Conservation (phyloP, 1,284 basidiomycete genomes). For the Termitomyces sp. region DNA sequence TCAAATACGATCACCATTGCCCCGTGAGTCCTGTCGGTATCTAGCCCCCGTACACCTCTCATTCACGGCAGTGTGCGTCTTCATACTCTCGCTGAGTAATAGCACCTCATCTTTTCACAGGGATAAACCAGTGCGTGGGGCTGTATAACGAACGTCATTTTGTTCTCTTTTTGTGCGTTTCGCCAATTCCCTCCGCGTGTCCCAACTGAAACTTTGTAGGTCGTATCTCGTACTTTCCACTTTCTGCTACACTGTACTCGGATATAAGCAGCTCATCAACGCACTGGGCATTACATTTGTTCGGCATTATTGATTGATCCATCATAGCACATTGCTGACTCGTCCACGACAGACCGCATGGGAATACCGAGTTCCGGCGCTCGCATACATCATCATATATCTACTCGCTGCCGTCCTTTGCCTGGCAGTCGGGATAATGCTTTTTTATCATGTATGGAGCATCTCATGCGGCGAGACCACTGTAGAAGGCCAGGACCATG, state of each 20-base stretch:
- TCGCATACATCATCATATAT: constrained; percentile 71
- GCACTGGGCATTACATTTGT: constrained; percentile 56
- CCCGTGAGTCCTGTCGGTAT: constrained; percentile 51
- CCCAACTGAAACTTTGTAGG: constrained; percentile 34
- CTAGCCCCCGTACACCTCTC: constrained; percentile 12
- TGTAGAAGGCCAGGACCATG: constrained; percentile 89
- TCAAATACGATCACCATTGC: constrained; percentile 96
- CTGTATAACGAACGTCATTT: constrained; percentile 96
- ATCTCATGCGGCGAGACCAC: constrained; percentile 81
- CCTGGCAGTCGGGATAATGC: constrained; percentile 79
- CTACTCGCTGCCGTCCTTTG: constrained; percentile 75
- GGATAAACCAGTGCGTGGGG: constrained; percentile 98
- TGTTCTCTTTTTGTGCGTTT: constrained; percentile 82
- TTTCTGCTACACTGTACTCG: constrained; percentile 51
- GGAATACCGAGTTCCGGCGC: constrained; percentile 61
- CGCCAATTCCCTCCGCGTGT: not conserved
- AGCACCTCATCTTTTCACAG: constrained; percentile 32
- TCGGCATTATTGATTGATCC: constrained; percentile 13
- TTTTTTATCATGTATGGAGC: constrained; percentile 76
- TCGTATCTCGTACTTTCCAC: constrained; percentile 65
- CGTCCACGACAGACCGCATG: constrained; percentile 39
- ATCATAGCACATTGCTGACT: constrained; percentile 4
- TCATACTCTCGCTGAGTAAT: constrained; percentile 1
- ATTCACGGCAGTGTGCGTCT: constrained; percentile 37
- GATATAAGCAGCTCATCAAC: constrained; percentile 51